phyloP scores from a whole-genome alignment of 495 filamentous ascomycete genomes.

The Neurospora discreta region DNA sequence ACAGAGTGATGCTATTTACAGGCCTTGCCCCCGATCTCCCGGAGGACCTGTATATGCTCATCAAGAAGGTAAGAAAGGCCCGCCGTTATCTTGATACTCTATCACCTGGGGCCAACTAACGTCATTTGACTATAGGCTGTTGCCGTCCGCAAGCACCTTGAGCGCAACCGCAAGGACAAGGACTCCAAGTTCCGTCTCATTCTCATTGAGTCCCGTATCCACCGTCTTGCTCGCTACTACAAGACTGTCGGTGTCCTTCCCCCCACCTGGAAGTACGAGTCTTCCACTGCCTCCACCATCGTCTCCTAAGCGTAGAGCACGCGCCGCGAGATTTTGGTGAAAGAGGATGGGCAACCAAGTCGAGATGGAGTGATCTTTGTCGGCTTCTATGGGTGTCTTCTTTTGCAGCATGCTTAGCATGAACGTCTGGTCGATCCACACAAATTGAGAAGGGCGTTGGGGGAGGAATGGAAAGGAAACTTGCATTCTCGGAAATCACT shows the following conservation, averaged over 20 bases:
- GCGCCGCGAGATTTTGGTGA: neutral
- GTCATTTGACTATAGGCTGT: slow-evolving; percentile 53
- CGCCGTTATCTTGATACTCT: neutral
- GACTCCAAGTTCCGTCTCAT: slow-evolving; percentile 99
- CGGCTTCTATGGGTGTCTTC: slow-evolving; percentile 6
- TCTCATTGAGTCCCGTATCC: slow-evolving; percentile 98
- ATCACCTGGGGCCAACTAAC: neutral
- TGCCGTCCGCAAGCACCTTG: slow-evolving; percentile 98
- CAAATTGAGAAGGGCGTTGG: slow-evolving; percentile 7
- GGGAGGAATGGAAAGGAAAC: slow-evolving; percentile 26
- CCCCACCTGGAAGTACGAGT: slow-evolving; percentile 97
- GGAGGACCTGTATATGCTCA: slow-evolving; percentile 93
- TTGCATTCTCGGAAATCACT: slow-evolving; percentile 16
- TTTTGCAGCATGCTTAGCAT: slow-evolving; percentile 10
- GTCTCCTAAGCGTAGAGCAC: slow-evolving; percentile 42
- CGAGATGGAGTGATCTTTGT: slow-evolving; percentile 6
- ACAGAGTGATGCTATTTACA: slow-evolving; percentile 76
- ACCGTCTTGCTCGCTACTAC: slow-evolving; percentile 91
- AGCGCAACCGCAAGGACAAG: slow-evolving; percentile 99
- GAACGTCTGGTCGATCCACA: neutral
- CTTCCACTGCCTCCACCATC: slow-evolving; percentile 50
- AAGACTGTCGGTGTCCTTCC: slow-evolving; percentile 97
- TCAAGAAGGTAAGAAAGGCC: slow-evolving; percentile 79
- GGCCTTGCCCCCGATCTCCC: slow-evolving; percentile 96
- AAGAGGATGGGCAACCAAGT: slow-evolving; percentile 1